Evolutionary conservation across 345 rosid species (phyloP).

Genomic region (Linum tenue): DNA sequence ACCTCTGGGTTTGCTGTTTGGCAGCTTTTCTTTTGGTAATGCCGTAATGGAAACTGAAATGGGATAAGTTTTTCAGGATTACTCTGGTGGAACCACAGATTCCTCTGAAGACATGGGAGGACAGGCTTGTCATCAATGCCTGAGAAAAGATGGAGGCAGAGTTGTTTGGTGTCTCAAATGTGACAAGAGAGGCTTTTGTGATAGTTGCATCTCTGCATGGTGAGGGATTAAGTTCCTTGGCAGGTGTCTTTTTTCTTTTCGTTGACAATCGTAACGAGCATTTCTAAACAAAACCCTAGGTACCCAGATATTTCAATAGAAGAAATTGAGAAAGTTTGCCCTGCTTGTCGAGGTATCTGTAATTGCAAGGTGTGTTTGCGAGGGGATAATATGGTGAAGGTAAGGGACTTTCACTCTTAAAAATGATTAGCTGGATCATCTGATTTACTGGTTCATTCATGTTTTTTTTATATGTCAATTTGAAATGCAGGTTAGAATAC

Average conservation of each 20-base stretch:
- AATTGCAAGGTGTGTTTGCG: slow-evolving; percentile 80
- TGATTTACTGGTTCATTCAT: slow-evolving; percentile 10
- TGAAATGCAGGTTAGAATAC: slow-evolving; percentile 56
- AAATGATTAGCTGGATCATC: not conserved
- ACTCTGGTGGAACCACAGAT: slow-evolving; percentile 57
- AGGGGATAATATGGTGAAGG: slow-evolving; percentile 81
- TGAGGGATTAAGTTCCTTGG: slow-evolving; percentile 27
- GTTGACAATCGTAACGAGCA: slow-evolving; percentile 6
- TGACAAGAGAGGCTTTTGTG: slow-evolving; percentile 82
- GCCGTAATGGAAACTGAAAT: slow-evolving; percentile 8
- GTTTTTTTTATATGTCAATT: not conserved
- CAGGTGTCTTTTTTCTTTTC: not conserved
- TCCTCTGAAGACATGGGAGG: slow-evolving; percentile 65
- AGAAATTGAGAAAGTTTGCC: slow-evolving; percentile 82
- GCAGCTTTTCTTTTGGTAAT: not conserved
- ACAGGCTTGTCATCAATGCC: slow-evolving; percentile 80
- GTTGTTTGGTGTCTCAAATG: slow-evolving; percentile 74
- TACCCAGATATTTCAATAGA: slow-evolving; percentile 54
- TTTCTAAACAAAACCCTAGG: slow-evolving; percentile 32
- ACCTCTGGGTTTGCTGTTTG: slow-evolving; percentile 3
- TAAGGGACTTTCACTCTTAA: slow-evolving; percentile 11
- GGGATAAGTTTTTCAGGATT: slow-evolving; percentile 42
- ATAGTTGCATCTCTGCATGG: slow-evolving; percentile 62
- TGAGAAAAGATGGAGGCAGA: slow-evolving; percentile 45
- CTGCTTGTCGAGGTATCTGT: slow-evolving; percentile 92